Percentiles rank a stretch among this genome's conserved stretches.
Evolutionary conservation across 257 asterid genomes (phyloP).

Genomic region (Salvia splendens): DNA sequence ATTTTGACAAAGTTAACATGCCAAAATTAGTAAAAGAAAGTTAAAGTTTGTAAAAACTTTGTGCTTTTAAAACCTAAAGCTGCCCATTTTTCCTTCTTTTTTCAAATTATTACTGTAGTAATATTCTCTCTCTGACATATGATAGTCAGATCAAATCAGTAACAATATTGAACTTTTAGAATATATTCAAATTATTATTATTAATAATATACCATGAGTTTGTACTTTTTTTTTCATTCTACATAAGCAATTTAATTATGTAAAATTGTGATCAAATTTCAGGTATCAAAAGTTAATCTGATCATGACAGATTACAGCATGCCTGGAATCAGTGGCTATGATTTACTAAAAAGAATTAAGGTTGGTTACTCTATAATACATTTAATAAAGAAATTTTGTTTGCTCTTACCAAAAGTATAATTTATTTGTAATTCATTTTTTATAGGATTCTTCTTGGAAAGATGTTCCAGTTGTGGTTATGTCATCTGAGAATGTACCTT

Average conservation of each 20-base stretch:
- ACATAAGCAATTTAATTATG: not conserved
- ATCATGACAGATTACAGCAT: conserved; percentile 73
- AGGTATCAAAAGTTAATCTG: conserved; percentile 56
- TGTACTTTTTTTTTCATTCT: no score
- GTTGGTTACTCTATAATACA: conserved; percentile 26
- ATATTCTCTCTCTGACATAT: conserved; percentile 20
- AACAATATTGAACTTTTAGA: not conserved
- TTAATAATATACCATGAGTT: no score
- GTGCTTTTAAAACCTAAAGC: conserved; percentile 32
- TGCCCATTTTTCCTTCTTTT: conserved; percentile 7
- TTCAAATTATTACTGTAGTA: conserved; percentile 24
- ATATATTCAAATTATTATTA: no score
- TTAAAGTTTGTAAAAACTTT: conserved; percentile 24
- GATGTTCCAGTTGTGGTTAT: conserved; percentile 62
- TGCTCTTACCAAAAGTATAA: not conserved
- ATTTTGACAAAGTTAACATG: conserved; percentile 24
- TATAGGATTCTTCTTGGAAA: conserved; percentile 59
- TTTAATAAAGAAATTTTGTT: not conserved
- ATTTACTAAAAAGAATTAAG: conserved; percentile 65
- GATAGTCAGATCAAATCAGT: not conserved
- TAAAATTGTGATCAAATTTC: conserved; percentile 16
- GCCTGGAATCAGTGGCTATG: conserved; percentile 70
- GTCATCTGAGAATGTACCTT: conserved; percentile 65
- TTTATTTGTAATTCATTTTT: not conserved
- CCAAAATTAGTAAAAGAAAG: conserved; percentile 34